Conservation (phyloP, 768 basidiomycete genomes). For the Lanmaoa pseudosensibilis region DNA sequence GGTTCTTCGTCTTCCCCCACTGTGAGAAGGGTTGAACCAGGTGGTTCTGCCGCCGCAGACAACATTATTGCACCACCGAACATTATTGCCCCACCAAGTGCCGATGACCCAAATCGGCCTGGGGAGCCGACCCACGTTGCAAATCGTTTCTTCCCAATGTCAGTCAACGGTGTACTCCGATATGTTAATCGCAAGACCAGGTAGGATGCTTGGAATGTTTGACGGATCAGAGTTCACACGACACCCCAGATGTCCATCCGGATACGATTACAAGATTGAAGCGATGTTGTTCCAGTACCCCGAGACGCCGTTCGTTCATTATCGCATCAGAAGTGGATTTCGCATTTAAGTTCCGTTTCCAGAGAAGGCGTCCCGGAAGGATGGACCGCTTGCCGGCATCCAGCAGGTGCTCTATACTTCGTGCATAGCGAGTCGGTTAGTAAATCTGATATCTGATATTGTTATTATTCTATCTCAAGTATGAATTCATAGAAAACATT, state of each 20-base stretch:
- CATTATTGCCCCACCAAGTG: slow-evolving; percentile 6
- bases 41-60: not conserved
- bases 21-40: not conserved
- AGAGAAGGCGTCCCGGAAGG: slow-evolving; percentile 27
- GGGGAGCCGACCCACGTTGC: not conserved
- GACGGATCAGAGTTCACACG: not conserved
- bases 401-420: slow-evolving; percentile 64
- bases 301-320: slow-evolving; percentile 19
- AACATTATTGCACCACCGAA: slow-evolving; percentile 6
- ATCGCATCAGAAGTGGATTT: not conserved
- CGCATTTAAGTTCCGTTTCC: not conserved
- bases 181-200: slow-evolving; percentile 8
- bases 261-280: slow-evolving; percentile 4
- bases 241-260: not conserved
- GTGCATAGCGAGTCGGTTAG: slow-evolving; percentile 47
- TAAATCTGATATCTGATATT: not conserved
- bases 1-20: not conserved
- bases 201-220: slow-evolving; percentile 2
- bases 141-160: slow-evolving; percentile 17
- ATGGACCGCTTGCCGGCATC: slow-evolving; percentile 53
- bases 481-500: slow-evolving; percentile 45
- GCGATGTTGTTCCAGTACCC: slow-evolving; percentile 22
- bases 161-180: slow-evolving; percentile 5
- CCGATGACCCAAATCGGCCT: slow-evolving; percentile 4
- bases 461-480: not conserved